These are phyloP conservation scores for Pseudocercospora fuligena DNA, from an alignment of 2,329 filamentous ascomycete genomes.

Conservation along the genomic window DNA sequence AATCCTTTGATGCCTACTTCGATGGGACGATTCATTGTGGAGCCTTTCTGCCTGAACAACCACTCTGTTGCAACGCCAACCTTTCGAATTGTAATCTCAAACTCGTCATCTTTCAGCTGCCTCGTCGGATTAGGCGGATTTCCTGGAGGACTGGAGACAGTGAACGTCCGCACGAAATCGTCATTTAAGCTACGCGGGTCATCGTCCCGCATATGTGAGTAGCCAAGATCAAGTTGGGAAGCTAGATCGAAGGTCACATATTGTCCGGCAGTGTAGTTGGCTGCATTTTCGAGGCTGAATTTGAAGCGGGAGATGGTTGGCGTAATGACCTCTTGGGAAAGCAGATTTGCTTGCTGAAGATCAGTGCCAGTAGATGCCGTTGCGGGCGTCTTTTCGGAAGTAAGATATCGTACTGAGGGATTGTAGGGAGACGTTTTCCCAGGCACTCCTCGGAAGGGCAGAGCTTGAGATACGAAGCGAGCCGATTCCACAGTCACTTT, in stretches of 20 bases:
- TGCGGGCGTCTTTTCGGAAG: conserved; percentile 57
- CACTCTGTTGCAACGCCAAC: conserved; percentile 71
- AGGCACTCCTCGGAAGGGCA: conserved; percentile 68
- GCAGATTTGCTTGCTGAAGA: conserved; percentile 58
- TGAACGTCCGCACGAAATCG: conserved; percentile 83
- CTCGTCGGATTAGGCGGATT: conserved; percentile 33
- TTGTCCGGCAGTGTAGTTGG: conserved; percentile 70
- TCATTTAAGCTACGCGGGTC: conserved; percentile 83
- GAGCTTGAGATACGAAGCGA: conserved; percentile 65
- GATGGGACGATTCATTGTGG: conserved; percentile 46
- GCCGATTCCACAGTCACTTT: conserved; percentile 66
- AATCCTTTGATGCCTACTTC: conserved; percentile 74
- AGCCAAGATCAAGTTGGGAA: conserved; percentile 71
- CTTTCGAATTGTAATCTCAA: conserved; percentile 74
- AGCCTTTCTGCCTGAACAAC: conserved; percentile 56
- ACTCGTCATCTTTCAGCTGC: conserved; percentile 48
- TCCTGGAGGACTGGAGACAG: conserved; percentile 67
- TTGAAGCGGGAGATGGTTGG: conserved; percentile 70
- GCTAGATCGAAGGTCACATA: conserved; percentile 78
- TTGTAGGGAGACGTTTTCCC: conserved; percentile 77
- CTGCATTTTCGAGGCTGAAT: conserved; percentile 53
- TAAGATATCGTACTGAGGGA: conserved; percentile 69
- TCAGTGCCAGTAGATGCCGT: conserved; percentile 18
- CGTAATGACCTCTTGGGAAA: conserved; percentile 64
- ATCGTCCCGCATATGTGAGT: conserved; percentile 81